Percentiles rank a stretch among this genome's conserved stretches.
Conservation (phyloP, 2,329 filamentous ascomycete species). For the Chaetomiaceae sp. region DNA sequence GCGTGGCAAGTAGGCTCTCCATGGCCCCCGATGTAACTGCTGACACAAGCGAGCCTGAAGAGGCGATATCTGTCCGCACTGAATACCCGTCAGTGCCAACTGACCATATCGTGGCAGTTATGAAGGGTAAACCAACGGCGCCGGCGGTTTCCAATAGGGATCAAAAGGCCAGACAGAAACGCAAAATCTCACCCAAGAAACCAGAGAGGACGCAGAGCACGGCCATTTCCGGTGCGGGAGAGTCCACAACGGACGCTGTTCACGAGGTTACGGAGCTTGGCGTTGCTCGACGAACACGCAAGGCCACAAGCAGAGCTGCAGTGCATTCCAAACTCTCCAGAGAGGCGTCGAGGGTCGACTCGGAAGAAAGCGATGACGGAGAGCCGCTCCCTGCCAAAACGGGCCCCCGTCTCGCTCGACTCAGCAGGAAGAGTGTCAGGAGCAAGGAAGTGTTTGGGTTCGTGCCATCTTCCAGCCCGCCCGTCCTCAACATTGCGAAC, state of each 20-base stretch:
- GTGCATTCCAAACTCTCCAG: background rate
- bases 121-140: too few relatives aligned
- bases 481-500: slow-evolving; percentile 1
- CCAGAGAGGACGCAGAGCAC: too few relatives aligned
- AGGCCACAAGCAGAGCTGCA: background rate
- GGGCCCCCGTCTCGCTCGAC: slow-evolving; percentile 34
- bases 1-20: background rate
- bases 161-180: background rate
- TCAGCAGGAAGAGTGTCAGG: slow-evolving; percentile 39
- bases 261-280: too few relatives aligned
- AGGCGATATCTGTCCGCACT: too few relatives aligned
- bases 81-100: too few relatives aligned
- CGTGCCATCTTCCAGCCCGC: slow-evolving; percentile 19
- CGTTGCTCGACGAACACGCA: too few relatives aligned
- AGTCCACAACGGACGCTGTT: too few relatives aligned
- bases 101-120: too few relatives aligned
- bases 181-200: too few relatives aligned
- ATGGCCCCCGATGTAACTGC: background rate
- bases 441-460: slow-evolving; percentile 44
- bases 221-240: too few relatives aligned
- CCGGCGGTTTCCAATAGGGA: background rate
- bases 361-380: slow-evolving; percentile 10
- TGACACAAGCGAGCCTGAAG: background rate
- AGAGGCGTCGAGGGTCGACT: background rate
- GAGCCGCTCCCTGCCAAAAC: slow-evolving; percentile 16